Base-by-base conservation (phyloP, 768 basidiomycete species). In the Mycena leptocephala region DNA sequence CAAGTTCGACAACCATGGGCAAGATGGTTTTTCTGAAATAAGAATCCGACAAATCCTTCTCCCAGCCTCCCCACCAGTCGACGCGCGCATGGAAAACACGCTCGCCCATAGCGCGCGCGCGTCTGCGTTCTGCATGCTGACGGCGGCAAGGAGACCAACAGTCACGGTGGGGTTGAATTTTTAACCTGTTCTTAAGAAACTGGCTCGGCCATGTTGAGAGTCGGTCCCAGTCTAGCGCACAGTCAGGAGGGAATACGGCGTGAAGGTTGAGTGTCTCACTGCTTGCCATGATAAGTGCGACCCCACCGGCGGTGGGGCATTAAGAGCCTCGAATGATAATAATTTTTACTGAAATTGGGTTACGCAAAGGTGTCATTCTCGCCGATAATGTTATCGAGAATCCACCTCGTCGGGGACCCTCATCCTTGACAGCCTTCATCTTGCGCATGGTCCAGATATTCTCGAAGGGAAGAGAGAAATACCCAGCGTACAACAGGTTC, bases 241-340 rank as follows among this genome's bases (percentile, higher is more conserved):
- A 5, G 16, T 20, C 16, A 46, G n/a, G n/a, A n/a, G n/a, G n/a
- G n/a, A n/a, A n/a, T n/a, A n/a, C n/a, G n/a, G n/a, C 6, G 7
- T 46, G 43, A 46, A 46, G 43, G 20, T 18, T 6, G 22, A n/a
- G n/a, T n/a, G n/a, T n/a, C 77, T 5, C 26, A 78, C 77, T 78
- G 22, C 43, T 67, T 63, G 55, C n/a, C 2, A 53, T 46, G 51
- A 65, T 53, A 7, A 75, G 24, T 8, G 56, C 16, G 13, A 78
- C 46, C 0, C 74, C 77, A 32, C 58, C 72, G 10, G 73, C 62
- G 1, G 66, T 18, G 11, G 51, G 33, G 37, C 77, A 78, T 39
- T 71, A 74, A 3, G 58, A 61, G 32, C 77, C 77, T n/a, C n/a
- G n/a, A 46, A 20, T 20, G 1, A 46, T 9, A 18, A 46, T 1